phyloP scores from a whole-genome alignment of 441 rosid genomes.

The Hura crepitans region DNA sequence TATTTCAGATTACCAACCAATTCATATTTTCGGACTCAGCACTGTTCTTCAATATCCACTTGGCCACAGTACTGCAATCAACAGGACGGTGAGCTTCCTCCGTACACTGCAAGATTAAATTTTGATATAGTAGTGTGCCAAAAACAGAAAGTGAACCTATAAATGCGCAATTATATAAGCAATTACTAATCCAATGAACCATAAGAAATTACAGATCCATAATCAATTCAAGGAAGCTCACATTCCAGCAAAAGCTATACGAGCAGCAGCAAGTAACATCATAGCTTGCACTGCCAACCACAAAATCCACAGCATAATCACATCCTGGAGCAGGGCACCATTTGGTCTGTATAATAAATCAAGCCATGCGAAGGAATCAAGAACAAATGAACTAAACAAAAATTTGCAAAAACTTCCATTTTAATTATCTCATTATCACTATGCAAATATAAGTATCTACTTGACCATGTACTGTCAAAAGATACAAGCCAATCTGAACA shows the following conservation, averaged over 20 bases:
- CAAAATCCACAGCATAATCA: constrained; percentile 74
- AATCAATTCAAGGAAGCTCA: constrained; percentile 35
- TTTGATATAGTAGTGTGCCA: constrained; percentile 1
- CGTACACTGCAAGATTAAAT: constrained; percentile 57
- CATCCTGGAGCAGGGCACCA: constrained; percentile 99
- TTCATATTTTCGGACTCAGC: constrained; percentile 98
- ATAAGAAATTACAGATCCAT: neutral
- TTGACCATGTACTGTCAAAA: neutral
- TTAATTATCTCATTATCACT: neutral
- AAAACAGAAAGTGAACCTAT: neutral
- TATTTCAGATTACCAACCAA: constrained; percentile 44
- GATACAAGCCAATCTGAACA: neutral
- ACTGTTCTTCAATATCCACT: constrained; percentile 94
- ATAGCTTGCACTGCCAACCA: constrained; percentile 64
- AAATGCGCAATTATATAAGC: neutral
- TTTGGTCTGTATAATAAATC: constrained; percentile 57
- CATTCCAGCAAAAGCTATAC: constrained; percentile 89
- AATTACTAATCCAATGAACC: neutral
- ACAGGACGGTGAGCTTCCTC: constrained; percentile 99
- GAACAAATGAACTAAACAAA: constrained; percentile 8
- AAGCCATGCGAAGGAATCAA: constrained; percentile 11
- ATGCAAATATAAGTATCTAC: neutral
- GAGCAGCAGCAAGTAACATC: constrained; percentile 78
- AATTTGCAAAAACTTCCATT: constrained; percentile 1
- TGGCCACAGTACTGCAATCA: constrained; percentile 80